phyloP scores from a whole-genome alignment of 1,139 yeast species.

The Meyerozyma smithsonii region DNA sequence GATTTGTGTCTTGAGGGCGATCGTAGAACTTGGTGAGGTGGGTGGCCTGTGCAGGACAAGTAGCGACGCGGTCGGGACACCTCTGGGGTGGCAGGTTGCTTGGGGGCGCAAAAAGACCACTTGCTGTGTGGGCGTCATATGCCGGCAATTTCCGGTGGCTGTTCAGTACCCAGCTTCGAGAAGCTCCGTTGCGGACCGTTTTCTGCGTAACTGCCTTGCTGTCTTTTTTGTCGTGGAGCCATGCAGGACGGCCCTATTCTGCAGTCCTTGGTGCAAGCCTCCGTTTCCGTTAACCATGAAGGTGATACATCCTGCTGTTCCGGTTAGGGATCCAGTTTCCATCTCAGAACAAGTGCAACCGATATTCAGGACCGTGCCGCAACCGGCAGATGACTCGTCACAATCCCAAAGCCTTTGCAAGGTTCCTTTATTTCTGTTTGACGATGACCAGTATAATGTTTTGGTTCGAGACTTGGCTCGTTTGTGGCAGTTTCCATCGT shows the following conservation, averaged over 20 bases:
- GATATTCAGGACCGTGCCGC: background rate
- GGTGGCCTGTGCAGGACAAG: background rate
- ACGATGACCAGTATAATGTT: conserved; percentile 15
- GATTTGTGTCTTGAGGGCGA: background rate
- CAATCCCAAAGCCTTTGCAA: background rate
- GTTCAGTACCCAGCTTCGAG: too few relatives aligned
- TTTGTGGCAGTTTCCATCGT: conserved; percentile 41
- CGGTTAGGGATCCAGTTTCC: background rate
- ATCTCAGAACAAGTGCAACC: background rate
- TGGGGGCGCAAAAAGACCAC: too few relatives aligned
- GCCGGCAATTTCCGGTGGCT: too few relatives aligned
- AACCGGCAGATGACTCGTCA: background rate
- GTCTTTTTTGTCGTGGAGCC: too few relatives aligned
- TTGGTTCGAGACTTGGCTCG: conserved; percentile 29
- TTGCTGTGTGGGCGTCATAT: too few relatives aligned
- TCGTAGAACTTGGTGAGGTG: background rate
- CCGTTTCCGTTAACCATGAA: background rate
- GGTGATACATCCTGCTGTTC: background rate
- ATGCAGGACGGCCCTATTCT: background rate
- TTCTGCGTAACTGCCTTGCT: too few relatives aligned
- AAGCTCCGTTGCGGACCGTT: too few relatives aligned
- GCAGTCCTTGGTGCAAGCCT: too few relatives aligned
- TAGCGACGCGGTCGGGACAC: too few relatives aligned
- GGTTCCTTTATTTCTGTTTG: background rate
- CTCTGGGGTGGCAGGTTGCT: too few relatives aligned